These are phyloP conservation scores for Schizophyllum amplum DNA, from an alignment of 1,284 basidiomycete genomes.

Conservation along the genomic window DNA sequence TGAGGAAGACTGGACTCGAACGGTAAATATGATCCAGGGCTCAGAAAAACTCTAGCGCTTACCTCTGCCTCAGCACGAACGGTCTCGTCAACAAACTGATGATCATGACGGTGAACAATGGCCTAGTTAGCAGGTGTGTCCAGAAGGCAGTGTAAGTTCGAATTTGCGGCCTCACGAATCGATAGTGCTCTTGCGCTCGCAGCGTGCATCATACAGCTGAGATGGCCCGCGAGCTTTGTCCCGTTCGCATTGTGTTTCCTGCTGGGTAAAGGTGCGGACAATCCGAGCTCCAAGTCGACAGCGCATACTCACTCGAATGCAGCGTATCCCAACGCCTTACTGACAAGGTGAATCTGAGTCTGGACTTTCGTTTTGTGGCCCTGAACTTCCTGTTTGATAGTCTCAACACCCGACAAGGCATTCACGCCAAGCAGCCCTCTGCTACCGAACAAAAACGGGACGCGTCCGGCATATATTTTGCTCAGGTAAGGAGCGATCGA, in stretches of 20 bases:
- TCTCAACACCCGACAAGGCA: background rate
- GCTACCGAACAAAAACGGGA: background rate
- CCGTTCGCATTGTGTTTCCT: background rate
- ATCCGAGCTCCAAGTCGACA: background rate
- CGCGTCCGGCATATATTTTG: background rate
- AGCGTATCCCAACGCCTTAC: background rate
- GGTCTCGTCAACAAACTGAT: constrained; percentile 4
- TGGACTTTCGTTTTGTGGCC: background rate
- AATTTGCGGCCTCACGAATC: background rate
- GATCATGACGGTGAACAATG: constrained; percentile 3
- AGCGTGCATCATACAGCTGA: background rate
- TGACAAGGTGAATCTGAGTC: background rate
- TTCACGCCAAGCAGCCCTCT: background rate
- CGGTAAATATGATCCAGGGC: background rate
- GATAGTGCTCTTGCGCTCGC: background rate
- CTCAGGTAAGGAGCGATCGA: background rate
- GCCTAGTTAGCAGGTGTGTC: background rate
- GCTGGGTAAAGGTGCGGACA: background rate
- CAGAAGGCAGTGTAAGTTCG: background rate
- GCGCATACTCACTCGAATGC: background rate
- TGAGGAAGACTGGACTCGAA: constrained; percentile 3
- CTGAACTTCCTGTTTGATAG: background rate
- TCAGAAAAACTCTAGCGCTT: background rate
- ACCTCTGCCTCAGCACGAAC: background rate
- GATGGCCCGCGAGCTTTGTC: background rate